Evolutionary conservation across 73 alveolate species (phyloP).

Genomic region (Durusdinium trenchii): DNA sequence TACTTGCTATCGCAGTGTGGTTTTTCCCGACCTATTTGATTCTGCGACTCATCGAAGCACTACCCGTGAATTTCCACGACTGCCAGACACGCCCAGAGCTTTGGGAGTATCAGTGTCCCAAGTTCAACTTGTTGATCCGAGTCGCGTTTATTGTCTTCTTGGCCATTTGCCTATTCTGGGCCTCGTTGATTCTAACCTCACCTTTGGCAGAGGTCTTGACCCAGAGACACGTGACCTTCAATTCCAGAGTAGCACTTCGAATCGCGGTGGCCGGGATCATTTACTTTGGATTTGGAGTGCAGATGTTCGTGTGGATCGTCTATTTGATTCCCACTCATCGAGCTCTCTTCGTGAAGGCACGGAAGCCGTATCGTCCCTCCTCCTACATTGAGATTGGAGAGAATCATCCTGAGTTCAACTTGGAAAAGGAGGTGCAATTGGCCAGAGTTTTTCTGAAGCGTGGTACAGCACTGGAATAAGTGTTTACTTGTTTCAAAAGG

Average conservation of each 20-base stretch:
- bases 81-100: conserved; percentile 44
- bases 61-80: conserved; percentile 35
- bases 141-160: conserved; percentile 32
- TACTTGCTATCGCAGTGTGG: conserved; percentile 41
- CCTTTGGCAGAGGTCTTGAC: conserved; percentile 44
- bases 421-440: conserved; percentile 45
- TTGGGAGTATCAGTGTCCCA: conserved; percentile 61
- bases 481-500: neutral
- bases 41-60: conserved; percentile 37
- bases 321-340: conserved; percentile 80
- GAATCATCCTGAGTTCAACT: conserved; percentile 81
- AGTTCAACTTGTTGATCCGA: conserved; percentile 23
- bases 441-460: conserved; percentile 55
- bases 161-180: conserved; percentile 47
- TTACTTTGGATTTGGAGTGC: conserved; percentile 64
- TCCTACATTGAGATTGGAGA: conserved; percentile 58
- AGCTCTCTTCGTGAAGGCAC: conserved; percentile 75
- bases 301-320: conserved; percentile 88
- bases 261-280: conserved; percentile 56
- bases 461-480: neutral
- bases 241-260: conserved; percentile 6
- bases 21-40: conserved; percentile 37
- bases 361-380: conserved; percentile 82
- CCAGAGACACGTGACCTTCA: neutral
- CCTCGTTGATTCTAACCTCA: conserved; percentile 2